Conservation (phyloP, 2,329 filamentous ascomycete species). For the Chrysoporthe deuterocubensis region DNA sequence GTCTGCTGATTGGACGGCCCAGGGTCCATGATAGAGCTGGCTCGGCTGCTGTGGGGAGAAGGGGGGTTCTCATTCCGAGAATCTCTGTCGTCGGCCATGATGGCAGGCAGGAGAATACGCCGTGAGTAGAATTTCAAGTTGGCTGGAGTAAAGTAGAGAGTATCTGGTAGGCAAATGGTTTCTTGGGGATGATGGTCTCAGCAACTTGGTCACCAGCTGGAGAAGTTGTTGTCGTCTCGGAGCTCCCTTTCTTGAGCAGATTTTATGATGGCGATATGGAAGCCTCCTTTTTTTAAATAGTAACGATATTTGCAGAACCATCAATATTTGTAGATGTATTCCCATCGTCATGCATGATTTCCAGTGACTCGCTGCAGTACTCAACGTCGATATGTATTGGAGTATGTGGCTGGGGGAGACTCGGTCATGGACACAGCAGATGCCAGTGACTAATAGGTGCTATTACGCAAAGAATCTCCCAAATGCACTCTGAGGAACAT, state of each 20-base stretch:
- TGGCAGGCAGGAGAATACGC: neutral
- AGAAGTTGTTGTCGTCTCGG: neutral
- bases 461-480: conserved; percentile 4
- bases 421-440: conserved; percentile 8
- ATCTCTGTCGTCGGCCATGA: neutral
- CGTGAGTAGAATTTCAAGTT: neutral
- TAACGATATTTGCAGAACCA: neutral
- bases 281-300: neutral
- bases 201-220: neutral
- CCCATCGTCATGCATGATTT: neutral
- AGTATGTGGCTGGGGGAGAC: conserved; percentile 1
- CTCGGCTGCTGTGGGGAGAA: neutral
- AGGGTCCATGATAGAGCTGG: neutral
- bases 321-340: neutral
- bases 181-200: too few species aligned
- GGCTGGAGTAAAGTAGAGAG: neutral
- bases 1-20: neutral
- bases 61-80: neutral
- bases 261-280: neutral
- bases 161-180: neutral
- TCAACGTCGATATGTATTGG: neutral
- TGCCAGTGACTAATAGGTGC: neutral
- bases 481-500: neutral
- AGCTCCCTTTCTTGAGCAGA: neutral
- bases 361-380: neutral